Conservation (phyloP, 495 filamentous ascomycete species). For the Penicillium desertorum region DNA sequence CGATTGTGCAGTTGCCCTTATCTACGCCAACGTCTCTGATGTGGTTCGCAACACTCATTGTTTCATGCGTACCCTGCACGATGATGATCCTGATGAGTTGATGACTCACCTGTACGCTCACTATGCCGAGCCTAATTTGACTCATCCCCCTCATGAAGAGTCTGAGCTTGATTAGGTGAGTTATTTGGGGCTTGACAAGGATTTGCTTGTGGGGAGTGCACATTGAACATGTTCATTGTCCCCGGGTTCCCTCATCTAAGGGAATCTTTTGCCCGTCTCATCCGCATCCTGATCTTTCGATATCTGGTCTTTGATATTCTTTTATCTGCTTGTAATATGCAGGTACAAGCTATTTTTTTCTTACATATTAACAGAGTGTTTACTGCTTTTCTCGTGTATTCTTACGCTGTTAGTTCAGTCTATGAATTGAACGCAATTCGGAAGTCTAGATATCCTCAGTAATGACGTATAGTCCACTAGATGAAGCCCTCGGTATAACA, state of each 20-base stretch:
- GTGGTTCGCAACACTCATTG: slow-evolving; percentile 7
- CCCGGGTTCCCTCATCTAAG: not conserved
- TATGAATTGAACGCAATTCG: no score
- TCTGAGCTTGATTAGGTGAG: not conserved
- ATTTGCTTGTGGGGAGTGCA: not conserved
- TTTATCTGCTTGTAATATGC: not conserved
- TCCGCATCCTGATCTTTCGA: not conserved
- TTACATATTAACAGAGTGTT: not conserved
- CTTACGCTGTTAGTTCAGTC: not conserved
- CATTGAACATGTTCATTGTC: not conserved
- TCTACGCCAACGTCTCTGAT: slow-evolving; percentile 14
- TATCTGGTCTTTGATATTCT: not conserved
- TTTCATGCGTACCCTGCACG: not conserved
- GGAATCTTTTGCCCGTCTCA: not conserved
- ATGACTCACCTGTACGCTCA: slow-evolving; percentile 7
- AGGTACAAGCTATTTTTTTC: not conserved
- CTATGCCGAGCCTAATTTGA: not conserved
- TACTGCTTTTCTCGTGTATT: not conserved
- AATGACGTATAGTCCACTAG: no score
- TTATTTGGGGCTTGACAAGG: not conserved
- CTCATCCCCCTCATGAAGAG: not conserved
- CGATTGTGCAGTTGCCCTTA: slow-evolving; percentile 6
- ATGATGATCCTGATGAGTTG: not conserved
- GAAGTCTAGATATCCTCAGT: no score
- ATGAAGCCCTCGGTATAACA: no score